Base-by-base conservation (phyloP, 345 rosid genomes). In the Citrus australasica region DNA sequence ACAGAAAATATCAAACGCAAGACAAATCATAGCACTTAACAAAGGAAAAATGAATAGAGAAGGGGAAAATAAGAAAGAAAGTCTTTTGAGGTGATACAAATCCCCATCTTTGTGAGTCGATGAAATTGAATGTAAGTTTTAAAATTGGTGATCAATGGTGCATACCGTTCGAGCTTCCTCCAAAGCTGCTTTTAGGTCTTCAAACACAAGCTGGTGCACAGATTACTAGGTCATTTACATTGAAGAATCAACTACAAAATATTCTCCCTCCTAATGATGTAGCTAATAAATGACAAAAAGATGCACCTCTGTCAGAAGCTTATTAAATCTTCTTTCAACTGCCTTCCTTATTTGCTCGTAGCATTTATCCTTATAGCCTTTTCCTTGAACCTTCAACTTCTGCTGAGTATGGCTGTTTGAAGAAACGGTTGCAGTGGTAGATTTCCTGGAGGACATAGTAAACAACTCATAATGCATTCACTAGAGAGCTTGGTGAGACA, bases 341-440 rank as follows among this genome's bases (percentile, higher is more conserved):
- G 99, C 81, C 87, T 90, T 94, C 79, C 95, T 84, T 76, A 96
- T 90, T 71, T 90, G 92, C 85, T 94, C 99, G 30, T 96, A 97
- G 87, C 99, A 97, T 86, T 92, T 97, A 83, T 97, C 98, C 91
- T 92, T 97, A 73, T 87, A 97, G 65, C 94, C 96, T 86, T 97
- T 97, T 63, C 97, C 99, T 81, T 90, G 98, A 85, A 82, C 85
- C 87, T 93, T 94, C 78, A 87, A 84, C 79, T 93, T 97, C 76
- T 90, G 95, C 79, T 89, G 97, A 65, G 84, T 72, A 28, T 85
- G 84, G 83, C 87, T 90, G 77, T 81, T 89, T 55, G 95, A 89
- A 74, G 99, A 87, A 79, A 86, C 86, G 55, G 81, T 69, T 67
- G 87, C 69, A 59, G 86, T 71, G 48, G 91, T 87, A 76, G 93